Evolutionary conservation across 306 rosid genomes (phyloP).

Genomic region (Medicago truncatula): MtrunA17r5.0-ANR NC_053045.1:1539001-1539500

Average conservation of each 20-base stretch:
- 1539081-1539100: constrained; percentile 31
- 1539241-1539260: not conserved
- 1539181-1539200: constrained; percentile 32
- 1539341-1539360: not conserved
- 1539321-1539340: constrained; percentile 23
- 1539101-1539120: constrained; percentile 32
- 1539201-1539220: constrained; percentile 2
- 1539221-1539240: constrained; percentile 1
- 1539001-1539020: not conserved
- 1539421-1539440: constrained; percentile 11
- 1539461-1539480: constrained; percentile 5
- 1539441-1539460: not conserved
- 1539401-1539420: not conserved
- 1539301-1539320: not conserved
- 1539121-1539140: constrained; percentile 23
- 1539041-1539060: constrained; percentile 21
- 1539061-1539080: not conserved
- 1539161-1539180: constrained; percentile 6
- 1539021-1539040: not conserved
- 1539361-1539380: not conserved
- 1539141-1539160: constrained; percentile 7
- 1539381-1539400: not conserved
- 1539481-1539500: constrained; percentile 5
- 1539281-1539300: not conserved
- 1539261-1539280: not conserved